Base-by-base conservation (phyloP, 1,284 basidiomycete species). In the Pseudomicrostroma phylloplanum region DNA sequence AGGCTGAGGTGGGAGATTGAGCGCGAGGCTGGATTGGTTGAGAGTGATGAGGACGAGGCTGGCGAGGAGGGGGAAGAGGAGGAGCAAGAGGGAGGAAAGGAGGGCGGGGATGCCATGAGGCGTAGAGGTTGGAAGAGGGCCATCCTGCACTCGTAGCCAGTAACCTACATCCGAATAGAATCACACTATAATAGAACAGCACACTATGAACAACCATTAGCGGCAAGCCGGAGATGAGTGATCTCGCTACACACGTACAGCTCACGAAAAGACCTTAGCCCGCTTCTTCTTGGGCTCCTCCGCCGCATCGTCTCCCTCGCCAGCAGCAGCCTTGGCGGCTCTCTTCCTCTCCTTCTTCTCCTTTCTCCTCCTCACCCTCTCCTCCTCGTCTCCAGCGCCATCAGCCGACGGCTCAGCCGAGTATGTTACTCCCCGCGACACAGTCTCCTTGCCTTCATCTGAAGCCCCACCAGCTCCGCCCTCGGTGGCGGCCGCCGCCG, bases 1-100 rank as follows among this genome's bases (percentile, higher is more conserved):
- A 68, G 70, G 19, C 65, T 67, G n/a, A 65, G 65, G 7, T 75
- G 73, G 73, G 73, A 75, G 51, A 55, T 58, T 40, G 70, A 73
- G 57, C 65, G 72, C 21, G 51, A 54, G 21, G 51, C 51, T 26
- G 51, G 51, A 15, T 6, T 54, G n/a, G 21, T 15, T 2, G 51
- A 54, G 51, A 54, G 51, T 7, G 17, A 17, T 25, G 51, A 11
- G 21, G 25, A 26, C 13, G 51, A 54, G 51, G 21, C n/a, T 15
- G 51, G 23, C 6, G 51, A 17, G 26, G 51, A 54, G 51, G 23
- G 12, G 17, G 46, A 23, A 48, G 46, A 23, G 12, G n/a, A 48
- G 46, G n/a, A 48, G 6, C 4, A 48, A n/a, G 46, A 48, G 4
- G 46, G 23, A n/a, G 46, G 4, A n/a, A 23, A 48, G 23, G 7